Evolutionary conservation across 2,329 filamentous ascomycete genomes (phyloP).

Genomic region (Fragosphaeria purpurea): DNA sequence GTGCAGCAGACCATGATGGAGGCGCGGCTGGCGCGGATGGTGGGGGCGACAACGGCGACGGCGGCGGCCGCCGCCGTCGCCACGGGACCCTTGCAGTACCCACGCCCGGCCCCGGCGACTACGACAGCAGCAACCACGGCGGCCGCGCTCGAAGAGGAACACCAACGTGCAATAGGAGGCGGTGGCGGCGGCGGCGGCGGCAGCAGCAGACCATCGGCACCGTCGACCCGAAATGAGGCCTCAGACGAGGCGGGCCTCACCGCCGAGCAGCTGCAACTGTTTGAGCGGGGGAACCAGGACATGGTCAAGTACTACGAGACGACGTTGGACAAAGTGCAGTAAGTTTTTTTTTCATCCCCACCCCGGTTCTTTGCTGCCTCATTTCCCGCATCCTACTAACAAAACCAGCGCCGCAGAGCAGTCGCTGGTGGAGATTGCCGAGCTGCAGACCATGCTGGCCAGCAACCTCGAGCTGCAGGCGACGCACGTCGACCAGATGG

Average conservation of each 20-base stretch:
- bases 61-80: background rate
- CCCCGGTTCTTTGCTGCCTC: too few relatives aligned
- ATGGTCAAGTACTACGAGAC: constrained; percentile 92
- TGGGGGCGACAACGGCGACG: constrained; percentile 46
- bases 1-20: constrained; percentile 91
- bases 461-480: constrained; percentile 77
- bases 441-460: constrained; percentile 81
- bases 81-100: background rate
- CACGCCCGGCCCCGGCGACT: background rate
- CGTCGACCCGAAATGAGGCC: constrained; percentile 7
- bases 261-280: constrained; percentile 80
- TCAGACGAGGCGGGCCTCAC: constrained; percentile 47
- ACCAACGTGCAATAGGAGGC: background rate
- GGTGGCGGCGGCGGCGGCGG: background rate
- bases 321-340: constrained; percentile 90
- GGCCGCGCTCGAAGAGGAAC: constrained; percentile 1
- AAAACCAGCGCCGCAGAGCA: constrained; percentile 66
- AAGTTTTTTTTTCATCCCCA: constrained; percentile 23
- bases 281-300: constrained; percentile 84
- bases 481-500: constrained; percentile 80
- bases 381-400: background rate
- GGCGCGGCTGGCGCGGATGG: constrained; percentile 68
- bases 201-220: constrained; percentile 5
- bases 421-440: constrained; percentile 84
- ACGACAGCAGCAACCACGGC: background rate